Base-by-base conservation (phyloP, 192 early-diverging fungal species). In the Coemansia erecta region DNA sequence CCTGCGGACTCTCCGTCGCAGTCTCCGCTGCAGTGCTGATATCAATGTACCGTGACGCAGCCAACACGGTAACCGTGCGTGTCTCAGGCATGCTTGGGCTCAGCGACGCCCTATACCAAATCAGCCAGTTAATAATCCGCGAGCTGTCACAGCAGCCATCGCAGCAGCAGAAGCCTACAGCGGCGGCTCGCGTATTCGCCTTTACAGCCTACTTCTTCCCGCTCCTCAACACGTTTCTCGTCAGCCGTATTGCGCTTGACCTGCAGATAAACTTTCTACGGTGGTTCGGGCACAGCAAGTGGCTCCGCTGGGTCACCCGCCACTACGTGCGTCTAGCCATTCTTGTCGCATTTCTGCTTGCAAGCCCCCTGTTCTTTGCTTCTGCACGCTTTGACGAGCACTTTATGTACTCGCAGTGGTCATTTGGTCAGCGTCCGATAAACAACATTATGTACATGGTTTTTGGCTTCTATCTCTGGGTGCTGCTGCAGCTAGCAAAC, bases 1-100 rank as follows among this genome's bases (percentile, higher is more conserved):
- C 73, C 7, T 76, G 73, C 56, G 73, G 73, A 9, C 60, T 76
- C 18, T 56, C 73, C 11, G 68, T 70, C 8, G 73, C 73, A 5
- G 63, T 76, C 6, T 69, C 73, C 4, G 63, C 73, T 0, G 46
- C 18, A 4, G 73, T 76, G 21, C 63, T 76, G 9, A 49, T 76
- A 39, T 37, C 68, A 4, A 76, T 76, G 67, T 76, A 76, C 73
- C 37, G 46, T 22, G 73, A 70, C 58, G 52, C 60, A 1, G 67
- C 73, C 1, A 44, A 69, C 50, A 63, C 73, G 5, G 60, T 76
- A 17, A 64, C 73, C 0, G 68, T 76, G 46, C 73, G 73, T 7
- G 73, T 76, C 9, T 70, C 67, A 7, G 73, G 73, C 9, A 62
- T 76, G 60, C 59, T 76, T 1, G 73, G 73, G 15, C 66, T 76